phyloP scores from a whole-genome alignment of 441 rosid species.

The Mallotus japonicus region DNA sequence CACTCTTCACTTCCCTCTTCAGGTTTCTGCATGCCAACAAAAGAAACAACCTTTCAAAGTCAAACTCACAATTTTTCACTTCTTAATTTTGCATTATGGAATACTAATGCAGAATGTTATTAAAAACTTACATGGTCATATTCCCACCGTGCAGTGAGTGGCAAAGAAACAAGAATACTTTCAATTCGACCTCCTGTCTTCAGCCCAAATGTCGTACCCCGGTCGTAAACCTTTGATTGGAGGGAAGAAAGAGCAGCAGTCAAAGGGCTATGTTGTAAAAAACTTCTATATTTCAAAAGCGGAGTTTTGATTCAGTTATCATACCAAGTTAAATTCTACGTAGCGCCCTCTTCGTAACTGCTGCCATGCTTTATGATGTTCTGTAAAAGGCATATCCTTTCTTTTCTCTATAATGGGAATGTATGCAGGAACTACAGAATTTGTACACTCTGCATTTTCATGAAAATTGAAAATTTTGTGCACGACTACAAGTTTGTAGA shows the following conservation, averaged over 20 bases:
- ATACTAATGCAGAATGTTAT: not conserved
- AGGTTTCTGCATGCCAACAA: conserved; percentile 57
- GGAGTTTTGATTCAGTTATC: conserved; percentile 1
- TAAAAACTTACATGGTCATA: conserved; percentile 78
- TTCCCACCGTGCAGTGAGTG: conserved; percentile 92
- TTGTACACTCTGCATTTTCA: conserved; percentile 72
- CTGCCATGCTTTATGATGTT: conserved; percentile 89
- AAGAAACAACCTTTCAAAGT: conserved; percentile 3
- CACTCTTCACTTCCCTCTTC: conserved; percentile 97
- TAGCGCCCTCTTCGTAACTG: conserved; percentile 92
- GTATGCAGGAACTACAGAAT: conserved; percentile 89
- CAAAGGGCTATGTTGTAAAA: conserved; percentile 3
- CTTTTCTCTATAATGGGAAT: conserved; percentile 83
- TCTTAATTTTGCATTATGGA: not conserved
- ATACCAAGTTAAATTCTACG: conserved; percentile 95
- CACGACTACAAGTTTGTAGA: not conserved
- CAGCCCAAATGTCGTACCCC: conserved; percentile 96
- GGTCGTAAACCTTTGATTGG: conserved; percentile 70
- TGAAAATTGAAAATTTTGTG: not conserved
- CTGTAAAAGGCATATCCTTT: conserved; percentile 72
- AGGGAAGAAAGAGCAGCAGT: conserved; percentile 10
- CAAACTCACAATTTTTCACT: conserved; percentile 3
- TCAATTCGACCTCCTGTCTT: conserved; percentile 96
- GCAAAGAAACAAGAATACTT: conserved; percentile 95
- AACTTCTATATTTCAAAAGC: not conserved